Conservation (phyloP, 345 rosid species). For the Excoecaria cochinchinensis region DNA sequence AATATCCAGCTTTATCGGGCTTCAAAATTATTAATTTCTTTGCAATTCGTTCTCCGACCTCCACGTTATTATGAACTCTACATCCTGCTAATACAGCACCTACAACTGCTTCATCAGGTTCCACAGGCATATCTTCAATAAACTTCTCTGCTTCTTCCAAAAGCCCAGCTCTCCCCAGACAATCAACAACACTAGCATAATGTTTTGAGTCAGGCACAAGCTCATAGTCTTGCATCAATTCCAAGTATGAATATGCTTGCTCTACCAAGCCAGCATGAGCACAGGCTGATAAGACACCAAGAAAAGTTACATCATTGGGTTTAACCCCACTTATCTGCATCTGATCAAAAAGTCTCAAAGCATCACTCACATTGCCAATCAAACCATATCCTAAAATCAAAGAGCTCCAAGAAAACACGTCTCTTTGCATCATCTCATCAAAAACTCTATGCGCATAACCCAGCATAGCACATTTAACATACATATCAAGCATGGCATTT, state of each 20-base stretch:
- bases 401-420: slow-evolving; percentile 70
- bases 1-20: slow-evolving; percentile 49
- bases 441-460: slow-evolving; percentile 39
- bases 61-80: slow-evolving; percentile 51
- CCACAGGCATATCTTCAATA: slow-evolving; percentile 49
- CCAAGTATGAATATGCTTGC: slow-evolving; percentile 35
- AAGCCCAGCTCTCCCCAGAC: slow-evolving; percentile 58
- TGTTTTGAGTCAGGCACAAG: slow-evolving; percentile 51
- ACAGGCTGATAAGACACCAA: slow-evolving; percentile 61
- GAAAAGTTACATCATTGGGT: slow-evolving; percentile 64
- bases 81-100: slow-evolving; percentile 56
- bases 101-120: slow-evolving; percentile 59
- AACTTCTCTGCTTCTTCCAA: slow-evolving; percentile 59
- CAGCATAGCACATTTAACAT: slow-evolving; percentile 46
- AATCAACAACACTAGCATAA: slow-evolving; percentile 53
- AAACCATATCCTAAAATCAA: slow-evolving; percentile 59
- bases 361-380: slow-evolving; percentile 37
- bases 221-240: slow-evolving; percentile 40
- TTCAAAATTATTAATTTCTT: slow-evolving; percentile 46
- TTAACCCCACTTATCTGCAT: slow-evolving; percentile 35
- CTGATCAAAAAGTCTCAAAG: slow-evolving; percentile 41
- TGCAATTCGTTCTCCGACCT: slow-evolving; percentile 61
- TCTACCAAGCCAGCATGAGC: slow-evolving; percentile 66
- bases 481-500: slow-evolving; percentile 56
- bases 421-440: slow-evolving; percentile 39